Conservation (phyloP, 2,329 filamentous ascomycete species). For the Ascochyta koolunga region DNA sequence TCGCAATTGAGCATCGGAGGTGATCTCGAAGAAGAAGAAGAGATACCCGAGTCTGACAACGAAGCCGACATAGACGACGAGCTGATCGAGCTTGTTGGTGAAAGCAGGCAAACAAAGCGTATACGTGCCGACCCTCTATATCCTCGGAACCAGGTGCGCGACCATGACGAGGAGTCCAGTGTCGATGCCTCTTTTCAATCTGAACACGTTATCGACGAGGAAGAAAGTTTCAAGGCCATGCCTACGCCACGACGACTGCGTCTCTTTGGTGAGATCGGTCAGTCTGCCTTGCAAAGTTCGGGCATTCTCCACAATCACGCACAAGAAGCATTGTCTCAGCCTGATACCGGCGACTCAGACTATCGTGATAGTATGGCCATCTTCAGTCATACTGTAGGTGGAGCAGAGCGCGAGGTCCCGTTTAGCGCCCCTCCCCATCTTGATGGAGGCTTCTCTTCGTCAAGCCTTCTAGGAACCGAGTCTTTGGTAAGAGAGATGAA, state of each 20-base stretch:
- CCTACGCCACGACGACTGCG: slow-evolving; percentile 43
- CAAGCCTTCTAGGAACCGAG: slow-evolving; percentile 56
- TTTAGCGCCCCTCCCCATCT: slow-evolving; percentile 28
- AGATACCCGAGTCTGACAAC: slow-evolving; percentile 35
- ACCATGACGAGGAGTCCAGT: slow-evolving; percentile 47
- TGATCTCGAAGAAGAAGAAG: slow-evolving; percentile 32
- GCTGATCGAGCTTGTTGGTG: slow-evolving; percentile 35
- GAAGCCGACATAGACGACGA: slow-evolving; percentile 42
- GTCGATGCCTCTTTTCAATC: slow-evolving; percentile 47
- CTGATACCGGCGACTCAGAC: slow-evolving; percentile 5
- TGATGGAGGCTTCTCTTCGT: slow-evolving; percentile 36
- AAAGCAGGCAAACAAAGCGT: slow-evolving; percentile 51
- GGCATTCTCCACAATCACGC: slow-evolving; percentile 49
- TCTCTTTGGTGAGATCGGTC: slow-evolving; percentile 67
- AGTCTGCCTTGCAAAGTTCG: slow-evolving; percentile 61
- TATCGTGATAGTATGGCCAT: slow-evolving; percentile 13
- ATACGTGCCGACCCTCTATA: slow-evolving; percentile 49
- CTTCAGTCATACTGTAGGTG: slow-evolving; percentile 18
- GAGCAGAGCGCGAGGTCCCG: slow-evolving; percentile 18
- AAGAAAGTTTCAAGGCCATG: slow-evolving; percentile 39
- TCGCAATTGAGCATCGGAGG: slow-evolving; percentile 60
- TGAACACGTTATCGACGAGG: slow-evolving; percentile 33
- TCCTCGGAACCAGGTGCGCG: slow-evolving; percentile 48
- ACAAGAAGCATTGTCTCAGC: slow-evolving; percentile 37
- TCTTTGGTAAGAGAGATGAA: slow-evolving; percentile 56